Evolutionary conservation across 1,284 basidiomycete species (phyloP), one percentile per base, ranked within the genome.

Genomic region (Abortiporus biennis): DNA sequence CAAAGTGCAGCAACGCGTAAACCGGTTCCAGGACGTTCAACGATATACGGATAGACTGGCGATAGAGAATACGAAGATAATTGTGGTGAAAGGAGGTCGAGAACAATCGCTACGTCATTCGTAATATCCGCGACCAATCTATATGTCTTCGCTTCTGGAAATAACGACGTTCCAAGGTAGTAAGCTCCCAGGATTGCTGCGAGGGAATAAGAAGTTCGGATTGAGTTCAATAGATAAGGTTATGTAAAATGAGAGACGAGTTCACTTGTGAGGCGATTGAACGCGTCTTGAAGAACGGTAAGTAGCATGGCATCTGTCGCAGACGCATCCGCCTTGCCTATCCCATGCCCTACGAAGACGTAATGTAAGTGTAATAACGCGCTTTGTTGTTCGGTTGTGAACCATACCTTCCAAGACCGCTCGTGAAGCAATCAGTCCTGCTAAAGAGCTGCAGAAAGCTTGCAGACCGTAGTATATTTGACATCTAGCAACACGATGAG

Each of bases 71-170:
- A 23, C 20, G 23, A 46, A 36, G 42, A 53, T 16, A 83, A 64
- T 13, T 74, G 56, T 1, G 81, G 81, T 0, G 80, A 78, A 5
- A 82, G 48, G 1, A 74, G 74, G 46, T 83, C 80, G 17, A 80
- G 59, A 8, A 80, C 62, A 36, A 78, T 69, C 1, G 78, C 69
- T 0, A 64, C 57, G 48, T 85, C 81, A 43, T 82, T 84, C 46
- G 80, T 63, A 13, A 82, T 62, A 48, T 85, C 81, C 0, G 80
- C 82, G n/a, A 82, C 64, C 35, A 83, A 65, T n/a, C 81, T 73
- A 50, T 80, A 85, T 2, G 69, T 78, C 56, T 84, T 85, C 2
- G 80, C 78, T 61, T 85, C 81, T 11, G 81, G 78, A 27, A 70
- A 76, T 3, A 85, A 69, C 0, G 74, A 78, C 0, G 80, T 76